Conservation (phyloP, 1,139 yeast species). For the Diutina catenulata region DNA sequence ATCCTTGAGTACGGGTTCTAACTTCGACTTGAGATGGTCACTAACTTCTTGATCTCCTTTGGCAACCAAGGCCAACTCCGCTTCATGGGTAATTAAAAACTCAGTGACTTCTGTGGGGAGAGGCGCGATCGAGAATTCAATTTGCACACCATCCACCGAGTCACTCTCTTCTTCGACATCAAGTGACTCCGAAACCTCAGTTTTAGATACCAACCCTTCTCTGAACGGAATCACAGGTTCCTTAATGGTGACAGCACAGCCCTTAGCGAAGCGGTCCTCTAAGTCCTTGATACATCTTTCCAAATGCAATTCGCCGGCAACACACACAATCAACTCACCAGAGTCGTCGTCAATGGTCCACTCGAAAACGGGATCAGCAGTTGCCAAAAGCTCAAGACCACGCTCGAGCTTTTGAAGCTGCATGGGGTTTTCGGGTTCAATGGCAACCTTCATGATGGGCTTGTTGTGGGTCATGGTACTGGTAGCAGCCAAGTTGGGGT, state of each 20-base stretch:
- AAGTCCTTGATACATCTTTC: slow-evolving; percentile 86
- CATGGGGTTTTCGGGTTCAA: slow-evolving; percentile 84
- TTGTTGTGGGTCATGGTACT: slow-evolving; percentile 46
- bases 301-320: slow-evolving; percentile 92
- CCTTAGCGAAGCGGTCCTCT: slow-evolving; percentile 77
- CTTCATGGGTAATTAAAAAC: slow-evolving; percentile 39
- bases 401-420: slow-evolving; percentile 63
- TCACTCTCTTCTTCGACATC: slow-evolving; percentile 19
- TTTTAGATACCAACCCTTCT: slow-evolving; percentile 49
- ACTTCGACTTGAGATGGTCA: slow-evolving; percentile 1
- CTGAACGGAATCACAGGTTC: slow-evolving; percentile 93
- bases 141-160: slow-evolving; percentile 15
- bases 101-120: slow-evolving; percentile 39
- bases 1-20: slow-evolving; percentile 4
- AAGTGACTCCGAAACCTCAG: slow-evolving; percentile 13
- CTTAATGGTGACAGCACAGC: slow-evolving; percentile 74
- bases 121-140: slow-evolving; percentile 44
- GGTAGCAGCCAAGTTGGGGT: slow-evolving; percentile 57
- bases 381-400: slow-evolving; percentile 69
- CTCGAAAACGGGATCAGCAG: slow-evolving; percentile 90
- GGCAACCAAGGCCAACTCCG: slow-evolving; percentile 15
- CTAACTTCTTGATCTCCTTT: slow-evolving; percentile 18
- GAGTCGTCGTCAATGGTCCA: slow-evolving; percentile 70
- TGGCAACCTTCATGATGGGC: slow-evolving; percentile 88
- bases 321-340: slow-evolving; percentile 84